These are phyloP conservation scores for Geosmithia flava DNA, from an alignment of 2,329 filamentous ascomycete genomes.

Conservation along the genomic window DNA sequence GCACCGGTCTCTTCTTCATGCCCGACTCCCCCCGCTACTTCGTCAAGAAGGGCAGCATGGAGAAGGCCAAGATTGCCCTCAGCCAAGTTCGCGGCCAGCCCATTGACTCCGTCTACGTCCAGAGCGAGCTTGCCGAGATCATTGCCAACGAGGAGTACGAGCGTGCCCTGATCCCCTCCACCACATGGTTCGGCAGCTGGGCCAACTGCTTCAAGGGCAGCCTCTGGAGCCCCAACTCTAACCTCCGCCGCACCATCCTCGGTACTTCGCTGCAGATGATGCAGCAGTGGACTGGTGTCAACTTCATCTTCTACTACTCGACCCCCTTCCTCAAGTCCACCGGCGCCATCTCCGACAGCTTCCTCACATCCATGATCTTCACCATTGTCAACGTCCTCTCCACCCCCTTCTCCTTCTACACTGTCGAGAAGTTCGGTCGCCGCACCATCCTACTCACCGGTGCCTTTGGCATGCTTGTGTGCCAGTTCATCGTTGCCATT, in stretches of 20 bases:
- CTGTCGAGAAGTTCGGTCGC: constrained; percentile 71
- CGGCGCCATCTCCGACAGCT: constrained; percentile 63
- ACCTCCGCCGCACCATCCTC: constrained; percentile 57
- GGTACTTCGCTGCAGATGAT: constrained; percentile 69
- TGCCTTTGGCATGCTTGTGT: constrained; percentile 70
- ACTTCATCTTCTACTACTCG: constrained; percentile 86
- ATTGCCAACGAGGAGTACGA: constrained; percentile 86
- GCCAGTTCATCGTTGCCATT: constrained; percentile 79
- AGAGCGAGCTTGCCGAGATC: constrained; percentile 71
- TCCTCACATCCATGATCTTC: constrained; percentile 76
- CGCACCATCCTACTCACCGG: constrained; percentile 69
- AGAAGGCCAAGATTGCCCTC: constrained; percentile 50
- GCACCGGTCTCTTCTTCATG: constrained; percentile 57
- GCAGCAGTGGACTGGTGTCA: constrained; percentile 76
- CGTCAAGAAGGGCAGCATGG: constrained; percentile 64
- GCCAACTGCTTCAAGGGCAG: constrained; percentile 53
- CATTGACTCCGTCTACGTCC: constrained; percentile 59
- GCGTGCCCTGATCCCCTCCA: constrained; percentile 51
- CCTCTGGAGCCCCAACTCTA: constrained; percentile 49
- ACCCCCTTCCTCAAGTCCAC: constrained; percentile 74
- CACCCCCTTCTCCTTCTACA: constrained; percentile 79
- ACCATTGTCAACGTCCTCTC: constrained; percentile 80
- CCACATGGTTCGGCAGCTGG: constrained; percentile 59
- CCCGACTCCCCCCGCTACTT: constrained; percentile 81
- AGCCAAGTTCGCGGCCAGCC: constrained; percentile 63